Base-by-base conservation (phyloP, 345 rosid genomes). In the Boechera stricta region DNA sequence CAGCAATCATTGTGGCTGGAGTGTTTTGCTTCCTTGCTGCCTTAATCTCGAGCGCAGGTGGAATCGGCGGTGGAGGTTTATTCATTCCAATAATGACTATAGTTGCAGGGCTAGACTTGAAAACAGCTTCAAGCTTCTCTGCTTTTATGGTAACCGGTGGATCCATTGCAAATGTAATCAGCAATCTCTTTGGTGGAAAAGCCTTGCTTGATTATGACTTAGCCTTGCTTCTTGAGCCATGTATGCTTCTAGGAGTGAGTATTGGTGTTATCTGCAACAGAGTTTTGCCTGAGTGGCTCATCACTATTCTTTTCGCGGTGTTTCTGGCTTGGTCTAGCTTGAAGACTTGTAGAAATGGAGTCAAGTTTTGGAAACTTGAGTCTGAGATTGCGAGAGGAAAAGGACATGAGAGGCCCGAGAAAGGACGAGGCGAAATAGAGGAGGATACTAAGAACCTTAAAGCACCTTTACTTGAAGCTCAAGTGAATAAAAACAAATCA, bases 91-190 rank as follows among this genome's bases (percentile, higher is more conserved):
- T 94, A 44, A 76, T 94, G 70, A 89, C 86, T 10, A 79, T 92
- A 31, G 79, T 88, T 5, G 90, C 90, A 55, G 89, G 93, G 28
- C 38, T 92, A 10, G 92, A 92, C 83, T 90, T 94, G 65, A 90
- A 85, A 83, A 83, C 89, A 15, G 98, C 98, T 7, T 84, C 97
- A 0, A 64, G 85, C 67, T 90, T 89, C 84, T 92, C 98, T 41
- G 95, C 94, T 77, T 90, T 94, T 74, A 92, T 92, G 98, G 98
- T 94, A 53, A 86, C 98, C 0, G 98, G 95, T 24, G 97, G 98
- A 5, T 92, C 98, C 0, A 45, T 85, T 18, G 97, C 95, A 0
- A 94, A 94, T 41, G 95, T 92, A 7, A 64, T 87, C 42, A 88
- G 75, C 81, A 77, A 86, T 64, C 62, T 87, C 69, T 75, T 83